Conservation (phyloP, 1,284 basidiomycete species). For the Apiotrichum sp. region DNA sequence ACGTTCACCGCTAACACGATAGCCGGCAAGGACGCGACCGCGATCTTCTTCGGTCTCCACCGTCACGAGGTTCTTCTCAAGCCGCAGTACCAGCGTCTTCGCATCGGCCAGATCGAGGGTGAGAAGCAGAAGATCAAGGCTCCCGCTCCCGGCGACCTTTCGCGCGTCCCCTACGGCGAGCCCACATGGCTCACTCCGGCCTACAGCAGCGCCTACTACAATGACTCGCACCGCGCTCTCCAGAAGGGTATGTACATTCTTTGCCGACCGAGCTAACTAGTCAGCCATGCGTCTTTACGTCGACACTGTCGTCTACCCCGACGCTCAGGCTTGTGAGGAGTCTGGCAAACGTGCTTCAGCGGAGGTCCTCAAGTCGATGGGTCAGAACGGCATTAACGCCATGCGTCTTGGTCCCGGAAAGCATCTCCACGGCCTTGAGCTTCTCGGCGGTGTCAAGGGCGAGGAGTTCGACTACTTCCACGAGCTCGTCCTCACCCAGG, state of each 20-base stretch:
- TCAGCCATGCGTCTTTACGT: conserved; percentile 52
- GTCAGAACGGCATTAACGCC: conserved; percentile 67
- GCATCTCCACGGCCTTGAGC: conserved; percentile 71
- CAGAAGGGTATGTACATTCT: conserved; percentile 52
- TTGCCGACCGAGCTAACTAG: too few relatives aligned
- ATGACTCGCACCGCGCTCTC: conserved; percentile 52
- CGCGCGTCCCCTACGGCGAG: conserved; percentile 67
- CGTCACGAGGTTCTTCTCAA: conserved; percentile 70
- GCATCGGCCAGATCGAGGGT: conserved; percentile 64
- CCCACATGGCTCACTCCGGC: conserved; percentile 76
- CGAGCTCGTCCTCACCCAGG: conserved; percentile 77
- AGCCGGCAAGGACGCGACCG: conserved; percentile 71
- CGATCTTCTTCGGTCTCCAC: conserved; percentile 78
- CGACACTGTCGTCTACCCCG: conserved; percentile 52
- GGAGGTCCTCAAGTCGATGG: conserved; percentile 45
- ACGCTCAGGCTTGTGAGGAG: conserved; percentile 61
- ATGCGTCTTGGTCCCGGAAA: conserved; percentile 79
- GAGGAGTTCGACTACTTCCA: conserved; percentile 78
- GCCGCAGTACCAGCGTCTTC: conserved; percentile 65
- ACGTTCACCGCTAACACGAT: conserved; percentile 11
- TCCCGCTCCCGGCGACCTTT: conserved; percentile 56
- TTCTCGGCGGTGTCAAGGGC: conserved; percentile 82
- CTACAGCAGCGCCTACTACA: conserved; percentile 79
- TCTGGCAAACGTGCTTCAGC: conserved; percentile 62
- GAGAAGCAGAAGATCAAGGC: conserved; percentile 57